A percentile compares a stretch with the other conserved stretches of the same genome.
Evolutionary conservation across 495 filamentous ascomycete genomes (phyloP).

Genomic region (Chaetomium cochliodes): DNA sequence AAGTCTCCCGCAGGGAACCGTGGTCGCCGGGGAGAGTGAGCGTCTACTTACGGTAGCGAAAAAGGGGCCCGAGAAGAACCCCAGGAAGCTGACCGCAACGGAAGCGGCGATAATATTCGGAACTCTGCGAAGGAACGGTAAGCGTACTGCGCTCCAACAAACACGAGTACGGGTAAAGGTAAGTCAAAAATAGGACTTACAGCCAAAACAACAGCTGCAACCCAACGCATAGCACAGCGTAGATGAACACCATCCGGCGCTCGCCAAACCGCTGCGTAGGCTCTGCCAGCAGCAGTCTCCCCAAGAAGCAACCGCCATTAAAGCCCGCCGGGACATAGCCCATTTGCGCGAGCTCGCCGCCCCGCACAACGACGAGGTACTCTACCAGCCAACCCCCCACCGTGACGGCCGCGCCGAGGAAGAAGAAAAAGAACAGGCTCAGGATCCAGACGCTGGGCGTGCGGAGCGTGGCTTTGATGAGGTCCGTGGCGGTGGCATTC

Average conservation of each 20-base stretch:
- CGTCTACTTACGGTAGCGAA: conserved; percentile 43
- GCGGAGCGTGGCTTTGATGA: conserved; percentile 35
- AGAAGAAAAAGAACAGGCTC: conserved; percentile 53
- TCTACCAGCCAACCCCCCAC: conserved; percentile 57
- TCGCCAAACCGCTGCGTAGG: conserved; percentile 56
- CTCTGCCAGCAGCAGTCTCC: conserved; percentile 52
- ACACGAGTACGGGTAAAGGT: too few species aligned
- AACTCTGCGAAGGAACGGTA: conserved; percentile 37
- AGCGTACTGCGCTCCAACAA: too few species aligned
- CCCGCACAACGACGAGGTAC: conserved; percentile 64
- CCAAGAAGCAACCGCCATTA: conserved; percentile 60
- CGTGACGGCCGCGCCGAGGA: conserved; percentile 46
- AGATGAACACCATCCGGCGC: conserved; percentile 50
- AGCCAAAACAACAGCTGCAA: conserved; percentile 62
- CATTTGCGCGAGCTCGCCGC: conserved; percentile 57
- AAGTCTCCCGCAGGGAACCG: background rate
- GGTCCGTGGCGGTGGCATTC: conserved; percentile 24
- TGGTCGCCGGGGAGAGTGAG: background rate
- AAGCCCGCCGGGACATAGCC: conserved; percentile 72
- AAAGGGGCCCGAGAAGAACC: conserved; percentile 64
- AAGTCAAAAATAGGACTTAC: conserved; percentile 17
- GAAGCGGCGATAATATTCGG: conserved; percentile 72
- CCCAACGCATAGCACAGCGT: conserved; percentile 52
- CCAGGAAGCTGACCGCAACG: conserved; percentile 64
- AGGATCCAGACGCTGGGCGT: conserved; percentile 47